Percentiles rank a stretch among this genome's conserved stretches.
These are phyloP conservation scores for Ustilago xerochloae DNA, from an alignment of 1,284 basidiomycete genomes.

Conservation along the genomic window DNA sequence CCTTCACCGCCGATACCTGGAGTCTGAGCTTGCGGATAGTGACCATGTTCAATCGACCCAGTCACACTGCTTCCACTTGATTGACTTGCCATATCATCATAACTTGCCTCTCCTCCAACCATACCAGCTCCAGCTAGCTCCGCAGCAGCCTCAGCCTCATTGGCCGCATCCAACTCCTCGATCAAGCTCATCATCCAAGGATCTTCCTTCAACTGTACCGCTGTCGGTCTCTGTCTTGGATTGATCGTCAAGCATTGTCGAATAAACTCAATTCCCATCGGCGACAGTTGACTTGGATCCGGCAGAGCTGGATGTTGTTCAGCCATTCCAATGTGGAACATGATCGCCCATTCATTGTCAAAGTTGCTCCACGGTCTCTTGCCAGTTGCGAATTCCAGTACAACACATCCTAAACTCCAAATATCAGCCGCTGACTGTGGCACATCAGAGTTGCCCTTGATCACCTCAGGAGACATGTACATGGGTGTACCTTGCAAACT, in stretches of 20 bases:
- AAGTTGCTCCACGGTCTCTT: constrained; percentile 98
- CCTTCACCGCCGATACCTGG: background rate
- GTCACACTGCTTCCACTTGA: constrained; percentile 20
- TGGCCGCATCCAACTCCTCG: constrained; percentile 61
- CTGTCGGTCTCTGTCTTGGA: constrained; percentile 83
- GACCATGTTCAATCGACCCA: constrained; percentile 6
- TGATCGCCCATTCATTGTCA: constrained; percentile 99
- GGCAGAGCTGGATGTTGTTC: constrained; percentile 96
- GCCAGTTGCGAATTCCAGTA: constrained; percentile 95
- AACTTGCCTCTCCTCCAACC: constrained; percentile 4
- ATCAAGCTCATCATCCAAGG: constrained; percentile 78
- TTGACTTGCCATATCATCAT: constrained; percentile 16
- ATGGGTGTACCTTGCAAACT: constrained; percentile 89
- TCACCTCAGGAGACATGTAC: constrained; percentile 99
- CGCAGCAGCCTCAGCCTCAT: constrained; percentile 52
- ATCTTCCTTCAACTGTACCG: constrained; percentile 85
- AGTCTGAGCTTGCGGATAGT: constrained; percentile 2
- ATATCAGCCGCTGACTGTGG: constrained; percentile 97
- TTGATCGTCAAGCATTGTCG: constrained; percentile 91
- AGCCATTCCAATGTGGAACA: constrained; percentile 98
- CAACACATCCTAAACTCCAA: constrained; percentile 95
- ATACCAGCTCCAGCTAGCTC: constrained; percentile 16
- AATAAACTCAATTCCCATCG: constrained; percentile 92
- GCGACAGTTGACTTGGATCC: constrained; percentile 87
- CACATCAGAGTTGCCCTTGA: constrained; percentile 78